A percentile compares a stretch with the other conserved stretches of the same genome.
These are phyloP conservation scores for Trichoderma sp. DNA, from an alignment of 2,329 filamentous ascomycete genomes.

Conservation along the genomic window DNA sequence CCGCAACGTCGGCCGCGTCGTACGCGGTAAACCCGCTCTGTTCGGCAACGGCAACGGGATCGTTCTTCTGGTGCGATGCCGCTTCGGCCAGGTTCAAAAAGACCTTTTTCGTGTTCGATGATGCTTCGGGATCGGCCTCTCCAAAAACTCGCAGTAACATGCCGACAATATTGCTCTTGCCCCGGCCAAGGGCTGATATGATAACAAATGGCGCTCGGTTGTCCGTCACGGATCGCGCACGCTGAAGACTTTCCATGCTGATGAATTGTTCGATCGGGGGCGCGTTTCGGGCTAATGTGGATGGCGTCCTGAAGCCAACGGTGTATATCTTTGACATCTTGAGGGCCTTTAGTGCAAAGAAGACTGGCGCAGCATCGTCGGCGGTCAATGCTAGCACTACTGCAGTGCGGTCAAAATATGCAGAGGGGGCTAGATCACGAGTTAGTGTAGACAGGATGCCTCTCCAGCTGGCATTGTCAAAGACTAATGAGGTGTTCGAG, in stretches of 20 bases:
- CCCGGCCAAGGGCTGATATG: conserved; percentile 75
- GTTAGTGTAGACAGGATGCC: conserved; percentile 82
- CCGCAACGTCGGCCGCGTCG: conserved; percentile 76
- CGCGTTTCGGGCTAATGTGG: conserved; percentile 62
- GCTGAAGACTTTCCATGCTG: conserved; percentile 66
- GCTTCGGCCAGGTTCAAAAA: conserved; percentile 77
- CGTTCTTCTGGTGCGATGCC: conserved; percentile 57
- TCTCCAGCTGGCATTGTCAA: conserved; percentile 85
- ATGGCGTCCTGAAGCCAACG: conserved; percentile 73
- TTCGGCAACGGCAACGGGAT: conserved; percentile 71
- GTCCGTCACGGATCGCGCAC: conserved; percentile 53
- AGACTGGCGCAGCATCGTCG: conserved; percentile 75
- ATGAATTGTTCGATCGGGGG: conserved; percentile 80
- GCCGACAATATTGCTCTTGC: conserved; percentile 77
- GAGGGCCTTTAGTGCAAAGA: conserved; percentile 78
- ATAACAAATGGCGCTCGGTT: conserved; percentile 74
- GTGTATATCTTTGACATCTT: conserved; percentile 81
- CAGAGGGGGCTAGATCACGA: conserved; percentile 79
- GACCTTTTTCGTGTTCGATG: conserved; percentile 62
- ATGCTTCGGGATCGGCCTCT: conserved; percentile 38
- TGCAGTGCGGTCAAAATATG: conserved; percentile 75
- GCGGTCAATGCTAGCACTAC: conserved; percentile 74
- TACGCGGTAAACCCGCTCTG: conserved; percentile 79
- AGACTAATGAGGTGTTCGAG: conserved; percentile 62
- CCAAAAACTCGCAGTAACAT: conserved; percentile 77